Evolutionary conservation across 495 filamentous ascomycete genomes (phyloP).

Genomic region (Hypoxylon fuscum): DNA sequence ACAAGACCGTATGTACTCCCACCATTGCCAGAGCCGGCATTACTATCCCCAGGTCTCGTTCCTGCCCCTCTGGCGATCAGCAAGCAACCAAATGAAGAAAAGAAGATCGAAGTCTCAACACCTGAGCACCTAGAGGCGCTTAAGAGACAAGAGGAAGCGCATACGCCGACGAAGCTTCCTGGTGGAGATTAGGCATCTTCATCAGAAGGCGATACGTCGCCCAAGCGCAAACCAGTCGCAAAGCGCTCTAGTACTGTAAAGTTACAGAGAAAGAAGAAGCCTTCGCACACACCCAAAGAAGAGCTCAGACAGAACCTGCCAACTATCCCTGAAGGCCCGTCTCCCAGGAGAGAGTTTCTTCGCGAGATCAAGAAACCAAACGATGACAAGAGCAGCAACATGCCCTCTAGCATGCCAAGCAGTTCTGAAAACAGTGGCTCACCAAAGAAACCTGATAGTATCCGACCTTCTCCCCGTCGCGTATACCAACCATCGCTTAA

Average conservation of each 20-base stretch:
- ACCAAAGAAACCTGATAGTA: slow-evolving; percentile 49
- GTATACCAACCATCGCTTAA: slow-evolving; percentile 60
- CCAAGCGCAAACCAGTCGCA: slow-evolving; percentile 31
- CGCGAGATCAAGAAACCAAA: slow-evolving; percentile 29
- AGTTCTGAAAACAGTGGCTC: slow-evolving; percentile 42
- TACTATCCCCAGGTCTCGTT: slow-evolving; percentile 23
- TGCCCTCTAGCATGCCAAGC: slow-evolving; percentile 11
- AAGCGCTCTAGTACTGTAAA: slow-evolving; percentile 49
- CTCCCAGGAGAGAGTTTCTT: slow-evolving; percentile 50
- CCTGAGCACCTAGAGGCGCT: slow-evolving; percentile 44
- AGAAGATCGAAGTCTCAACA: slow-evolving; percentile 40
- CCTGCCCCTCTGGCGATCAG: slow-evolving; percentile 43
- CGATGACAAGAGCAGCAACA: slow-evolving; percentile 1
- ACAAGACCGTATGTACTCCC: slow-evolving; percentile 55
- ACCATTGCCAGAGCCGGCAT: slow-evolving; percentile 26
- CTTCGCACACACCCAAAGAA: slow-evolving; percentile 4
- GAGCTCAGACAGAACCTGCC: slow-evolving; percentile 45
- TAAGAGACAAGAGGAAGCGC: slow-evolving; percentile 46
- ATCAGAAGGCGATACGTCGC: slow-evolving; percentile 14
- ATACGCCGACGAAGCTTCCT: slow-evolving; percentile 5
- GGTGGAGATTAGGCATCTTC: slow-evolving; percentile 26
- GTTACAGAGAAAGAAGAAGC: slow-evolving; percentile 53
- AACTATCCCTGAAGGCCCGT: slow-evolving; percentile 55
- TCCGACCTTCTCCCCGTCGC: slow-evolving; percentile 48
- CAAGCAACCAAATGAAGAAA: slow-evolving; percentile 25